Base-by-base conservation (phyloP, 257 asterid species). In the Solanum piurae region DNA sequence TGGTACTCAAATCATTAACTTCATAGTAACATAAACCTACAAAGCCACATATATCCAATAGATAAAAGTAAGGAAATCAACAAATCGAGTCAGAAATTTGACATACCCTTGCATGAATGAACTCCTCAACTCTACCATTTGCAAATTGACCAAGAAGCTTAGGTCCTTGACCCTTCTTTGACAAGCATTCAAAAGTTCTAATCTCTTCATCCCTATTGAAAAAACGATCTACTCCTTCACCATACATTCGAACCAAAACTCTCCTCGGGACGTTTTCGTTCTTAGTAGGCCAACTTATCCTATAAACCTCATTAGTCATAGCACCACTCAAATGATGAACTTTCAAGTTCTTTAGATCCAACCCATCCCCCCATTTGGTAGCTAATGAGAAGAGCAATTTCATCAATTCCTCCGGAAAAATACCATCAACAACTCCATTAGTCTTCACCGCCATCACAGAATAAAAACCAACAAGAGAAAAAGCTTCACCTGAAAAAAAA, bases 111-210 rank as follows among this genome's bases (percentile, higher is more conserved):
- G 98, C 98, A 88, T 94, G 90, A 90, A 97, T 93, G 93, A 95
- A 97, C 93, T 97, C 98, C 89, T 97, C 99, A 68, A 97, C 95
- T 85, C 99, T 89, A 12, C 99, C 99, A 80, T 87, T 90, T 0
- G 86, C 20, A 88, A 93, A 97, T 40, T 90, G 94, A 36, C 95
- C 98, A 2, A 94, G 93, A 87, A 95, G 94, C 87, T 89, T 90
- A 29, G 99, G 99, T 5, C 99, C 99, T 55, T 92, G 89, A 6
- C 99, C 99, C 46, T 85, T 94, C 73, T 8, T 85, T 20, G 98
- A 94, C 31, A 97, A 38, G 80, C 85, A 87, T 83, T 93, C 91
- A 49, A 97, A 95, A n/a, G 96, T 93, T 86, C 87, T 89, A 83
- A 97, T 94, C 75, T 97, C 99, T 11, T 97, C 98, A 2, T 90